Conservation (phyloP, 441 rosid genomes). For the Kokia cookei region DNA sequence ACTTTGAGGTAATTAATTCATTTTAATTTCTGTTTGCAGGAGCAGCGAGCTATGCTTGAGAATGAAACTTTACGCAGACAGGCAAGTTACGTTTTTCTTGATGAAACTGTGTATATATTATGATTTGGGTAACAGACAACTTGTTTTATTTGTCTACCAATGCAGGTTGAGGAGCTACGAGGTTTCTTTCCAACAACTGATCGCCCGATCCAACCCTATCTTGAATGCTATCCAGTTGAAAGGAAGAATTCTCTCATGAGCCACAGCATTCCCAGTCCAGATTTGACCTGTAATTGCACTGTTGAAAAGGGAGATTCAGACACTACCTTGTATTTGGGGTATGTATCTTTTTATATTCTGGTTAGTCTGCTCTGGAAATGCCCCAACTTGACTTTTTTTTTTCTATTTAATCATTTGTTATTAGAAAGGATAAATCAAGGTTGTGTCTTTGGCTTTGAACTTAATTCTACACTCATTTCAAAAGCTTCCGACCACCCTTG, state of each 20-base stretch:
- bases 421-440: neutral
- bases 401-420: neutral
- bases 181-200: slow-evolving; percentile 52
- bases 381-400: neutral
- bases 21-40: slow-evolving; percentile 38
- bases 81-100: slow-evolving; percentile 29
- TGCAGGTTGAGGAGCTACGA: slow-evolving; percentile 75
- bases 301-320: slow-evolving; percentile 65
- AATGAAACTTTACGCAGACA: slow-evolving; percentile 87
- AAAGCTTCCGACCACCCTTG: neutral
- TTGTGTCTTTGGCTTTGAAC: neutral
- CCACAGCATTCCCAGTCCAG: slow-evolving; percentile 32
- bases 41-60: slow-evolving; percentile 77
- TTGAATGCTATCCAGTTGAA: slow-evolving; percentile 45
- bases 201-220: slow-evolving; percentile 37
- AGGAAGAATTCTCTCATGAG: slow-evolving; percentile 34
- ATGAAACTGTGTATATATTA: neutral
- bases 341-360: slow-evolving; percentile 9
- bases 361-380: neutral
- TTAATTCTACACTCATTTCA: neutral
- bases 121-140: neutral
- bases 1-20: neutral
- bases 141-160: neutral
- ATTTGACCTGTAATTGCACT: slow-evolving; percentile 27
- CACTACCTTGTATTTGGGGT: slow-evolving; percentile 85